These are phyloP conservation scores for Erigeron philadelphicus DNA, from an alignment of 140 eudicot species.

Conservation along the genomic window DNA sequence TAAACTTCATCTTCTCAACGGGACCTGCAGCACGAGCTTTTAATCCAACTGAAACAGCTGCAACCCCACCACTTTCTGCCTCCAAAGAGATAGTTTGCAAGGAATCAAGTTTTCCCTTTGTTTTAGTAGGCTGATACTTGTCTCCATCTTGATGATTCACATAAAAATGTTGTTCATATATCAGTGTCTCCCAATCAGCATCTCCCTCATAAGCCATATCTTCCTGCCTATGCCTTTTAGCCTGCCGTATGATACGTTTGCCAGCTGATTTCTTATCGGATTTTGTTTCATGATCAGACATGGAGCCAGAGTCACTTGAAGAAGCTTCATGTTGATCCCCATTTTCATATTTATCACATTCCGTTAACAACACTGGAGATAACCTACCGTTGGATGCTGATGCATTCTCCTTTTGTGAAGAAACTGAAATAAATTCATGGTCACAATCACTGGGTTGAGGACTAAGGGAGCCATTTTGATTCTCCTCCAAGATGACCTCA, in stretches of 20 bases:
- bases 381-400: constrained; percentile 35
- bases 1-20: constrained; percentile 81
- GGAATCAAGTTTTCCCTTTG: constrained; percentile 39
- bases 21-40: constrained; percentile 78
- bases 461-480: constrained; percentile 14
- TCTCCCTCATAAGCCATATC: constrained; percentile 99
- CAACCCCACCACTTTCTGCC: constrained; percentile 55
- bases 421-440: constrained; percentile 35
- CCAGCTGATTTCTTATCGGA: constrained; percentile 31
- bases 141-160: constrained; percentile 46
- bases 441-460: constrained; percentile 34
- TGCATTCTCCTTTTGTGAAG: constrained; percentile 49
- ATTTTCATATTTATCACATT: constrained; percentile 37
- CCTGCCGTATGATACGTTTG: constrained; percentile 56
- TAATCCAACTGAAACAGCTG: constrained; percentile 87
- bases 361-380: constrained; percentile 45
- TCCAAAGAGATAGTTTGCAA: constrained; percentile 36
- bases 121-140: constrained; percentile 27
- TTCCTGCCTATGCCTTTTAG: constrained; percentile 64
- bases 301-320: constrained; percentile 38
- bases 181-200: constrained; percentile 70
- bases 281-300: constrained; percentile 37
- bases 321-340: constrained; percentile 30
- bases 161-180: constrained; percentile 48
- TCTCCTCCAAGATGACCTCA: constrained; percentile 26